Percentiles rank a stretch among this genome's conserved stretches.
Conservation (phyloP, 2,329 filamentous ascomycete genomes). For the Colletotrichum endophyticum region DNA sequence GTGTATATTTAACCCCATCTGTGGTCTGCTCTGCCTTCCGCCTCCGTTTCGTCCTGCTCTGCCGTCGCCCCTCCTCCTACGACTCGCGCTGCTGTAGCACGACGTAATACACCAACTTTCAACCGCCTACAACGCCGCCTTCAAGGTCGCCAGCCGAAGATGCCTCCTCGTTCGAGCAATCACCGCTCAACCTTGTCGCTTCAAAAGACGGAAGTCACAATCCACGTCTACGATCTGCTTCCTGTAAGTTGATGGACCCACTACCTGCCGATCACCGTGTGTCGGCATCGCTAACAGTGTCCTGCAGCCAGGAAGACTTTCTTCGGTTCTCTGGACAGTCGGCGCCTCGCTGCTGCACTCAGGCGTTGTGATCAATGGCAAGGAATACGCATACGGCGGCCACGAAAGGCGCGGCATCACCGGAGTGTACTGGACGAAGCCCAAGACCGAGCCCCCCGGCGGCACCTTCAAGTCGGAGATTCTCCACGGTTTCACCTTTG, state of each 20-base stretch:
- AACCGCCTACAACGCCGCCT: background rate
- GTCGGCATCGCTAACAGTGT: background rate
- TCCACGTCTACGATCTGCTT: conserved; percentile 80
- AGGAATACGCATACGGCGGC: conserved; percentile 85
- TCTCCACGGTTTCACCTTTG: conserved; percentile 79
- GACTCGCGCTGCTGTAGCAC: background rate
- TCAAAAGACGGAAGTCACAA: conserved; percentile 74
- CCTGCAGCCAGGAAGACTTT: conserved; percentile 72
- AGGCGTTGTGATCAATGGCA: conserved; percentile 79
- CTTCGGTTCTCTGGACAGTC: conserved; percentile 78
- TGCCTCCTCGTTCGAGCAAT: conserved; percentile 17
- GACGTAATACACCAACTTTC: background rate
- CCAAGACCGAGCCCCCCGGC: conserved; percentile 74
- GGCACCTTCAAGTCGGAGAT: conserved; percentile 78
- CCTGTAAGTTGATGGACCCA: conserved; percentile 54
- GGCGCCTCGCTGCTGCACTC: conserved; percentile 82
- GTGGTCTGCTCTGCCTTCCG: background rate
- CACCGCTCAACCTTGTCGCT: conserved; percentile 73
- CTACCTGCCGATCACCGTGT: background rate
- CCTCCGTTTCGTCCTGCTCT: background rate
- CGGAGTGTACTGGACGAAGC: conserved; percentile 84
- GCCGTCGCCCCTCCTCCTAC: background rate
- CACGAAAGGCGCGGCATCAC: conserved; percentile 74
- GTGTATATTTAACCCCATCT: background rate
- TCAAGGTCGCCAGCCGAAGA: background rate